Conservation (phyloP, 768 basidiomycete species). For the Tricholoma saponaceum region DNA sequence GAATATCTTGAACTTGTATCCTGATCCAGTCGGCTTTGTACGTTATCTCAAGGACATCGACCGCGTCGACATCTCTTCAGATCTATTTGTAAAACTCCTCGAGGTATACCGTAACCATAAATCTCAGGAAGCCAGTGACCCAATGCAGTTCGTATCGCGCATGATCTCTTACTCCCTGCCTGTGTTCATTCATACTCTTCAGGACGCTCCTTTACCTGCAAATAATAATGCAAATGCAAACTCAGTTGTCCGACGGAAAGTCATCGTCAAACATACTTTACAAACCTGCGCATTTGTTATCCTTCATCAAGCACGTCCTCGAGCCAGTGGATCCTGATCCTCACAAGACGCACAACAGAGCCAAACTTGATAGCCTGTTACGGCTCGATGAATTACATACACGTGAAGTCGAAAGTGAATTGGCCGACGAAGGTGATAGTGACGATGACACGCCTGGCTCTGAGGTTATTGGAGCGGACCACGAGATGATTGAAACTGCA, state of each 20-base stretch:
- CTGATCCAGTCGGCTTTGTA: slow-evolving; percentile 71
- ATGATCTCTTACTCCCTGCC: neutral
- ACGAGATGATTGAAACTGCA: slow-evolving; percentile 73
- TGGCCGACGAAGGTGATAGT: slow-evolving; percentile 48
- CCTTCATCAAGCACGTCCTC: slow-evolving; percentile 78
- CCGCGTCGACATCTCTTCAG: slow-evolving; percentile 65
- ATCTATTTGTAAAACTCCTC: slow-evolving; percentile 69
- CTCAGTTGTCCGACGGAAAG: slow-evolving; percentile 52
- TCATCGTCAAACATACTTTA: slow-evolving; percentile 51
- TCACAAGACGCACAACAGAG: slow-evolving; percentile 12
- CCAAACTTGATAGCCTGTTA: neutral
- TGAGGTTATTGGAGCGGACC: slow-evolving; percentile 38
- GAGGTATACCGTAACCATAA: slow-evolving; percentile 59
- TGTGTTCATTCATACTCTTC: slow-evolving; percentile 1
- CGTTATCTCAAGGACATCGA: slow-evolving; percentile 60
- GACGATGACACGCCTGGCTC: slow-evolving; percentile 46
- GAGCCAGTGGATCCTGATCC: slow-evolving; percentile 35
- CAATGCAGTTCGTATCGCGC: slow-evolving; percentile 41
- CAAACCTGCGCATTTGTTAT: slow-evolving; percentile 71
- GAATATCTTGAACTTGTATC: slow-evolving; percentile 64
- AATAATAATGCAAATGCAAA: slow-evolving; percentile 78
- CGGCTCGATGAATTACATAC: slow-evolving; percentile 28
- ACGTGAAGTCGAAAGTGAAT: slow-evolving; percentile 31
- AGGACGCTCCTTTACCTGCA: slow-evolving; percentile 76
- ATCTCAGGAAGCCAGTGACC: slow-evolving; percentile 36